Conservation (phyloP, 179 eudicot genomes). For the Gypsophila paniculata region DNA sequence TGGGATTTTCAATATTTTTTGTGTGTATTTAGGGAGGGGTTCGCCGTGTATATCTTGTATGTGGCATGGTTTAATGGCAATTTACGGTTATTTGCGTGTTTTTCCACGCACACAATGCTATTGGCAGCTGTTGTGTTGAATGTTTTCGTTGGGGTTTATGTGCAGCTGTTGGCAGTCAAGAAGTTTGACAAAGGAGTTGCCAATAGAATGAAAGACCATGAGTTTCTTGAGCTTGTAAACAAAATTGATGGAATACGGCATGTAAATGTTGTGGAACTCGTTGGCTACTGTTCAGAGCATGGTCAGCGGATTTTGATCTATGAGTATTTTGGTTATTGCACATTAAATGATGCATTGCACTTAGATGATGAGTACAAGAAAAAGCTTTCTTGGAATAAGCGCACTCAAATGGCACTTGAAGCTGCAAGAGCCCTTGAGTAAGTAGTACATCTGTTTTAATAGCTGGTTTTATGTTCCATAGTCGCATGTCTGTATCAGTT, state of each 20-base stretch:
- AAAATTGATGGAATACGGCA: constrained; percentile 53
- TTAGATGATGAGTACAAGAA: constrained; percentile 51
- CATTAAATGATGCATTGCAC: constrained; percentile 60
- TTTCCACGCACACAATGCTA: not conserved
- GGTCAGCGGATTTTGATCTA: constrained; percentile 57
- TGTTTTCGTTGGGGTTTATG: constrained; percentile 1
- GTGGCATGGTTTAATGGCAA: not conserved
- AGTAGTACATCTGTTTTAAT: constrained; percentile 25
- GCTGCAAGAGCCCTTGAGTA: constrained; percentile 75
- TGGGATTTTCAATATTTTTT: not conserved
- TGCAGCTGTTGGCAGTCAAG: constrained; percentile 61
- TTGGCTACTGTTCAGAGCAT: constrained; percentile 67
- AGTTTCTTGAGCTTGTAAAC: constrained; percentile 56
- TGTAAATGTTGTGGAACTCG: constrained; percentile 52
- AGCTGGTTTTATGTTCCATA: not conserved
- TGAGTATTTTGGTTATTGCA: constrained; percentile 55
- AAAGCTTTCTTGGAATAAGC: constrained; percentile 62
- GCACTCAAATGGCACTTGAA: constrained; percentile 60
- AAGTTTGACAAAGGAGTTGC: constrained; percentile 51
- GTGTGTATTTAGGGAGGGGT: not conserved
- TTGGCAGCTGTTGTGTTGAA: constrained; percentile 2
- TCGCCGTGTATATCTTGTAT: not conserved
- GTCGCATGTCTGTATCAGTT: not conserved
- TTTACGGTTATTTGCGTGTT: not conserved
- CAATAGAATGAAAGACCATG: constrained; percentile 40